Base-by-base conservation (phyloP, 1,139 yeast species). In the Sugiyamaella grinbergsii region DNA sequence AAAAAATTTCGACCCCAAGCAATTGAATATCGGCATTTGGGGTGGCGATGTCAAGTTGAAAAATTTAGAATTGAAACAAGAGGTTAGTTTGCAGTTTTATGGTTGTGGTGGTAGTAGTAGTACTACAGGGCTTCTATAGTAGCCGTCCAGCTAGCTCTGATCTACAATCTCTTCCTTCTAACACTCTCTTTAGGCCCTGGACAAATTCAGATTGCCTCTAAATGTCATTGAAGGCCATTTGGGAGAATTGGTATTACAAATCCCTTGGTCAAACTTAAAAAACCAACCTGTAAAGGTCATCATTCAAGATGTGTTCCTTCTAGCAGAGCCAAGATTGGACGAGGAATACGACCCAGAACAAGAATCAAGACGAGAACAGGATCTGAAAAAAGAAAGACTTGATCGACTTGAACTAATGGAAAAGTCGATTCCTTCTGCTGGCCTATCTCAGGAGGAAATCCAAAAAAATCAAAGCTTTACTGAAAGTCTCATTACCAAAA, bases 201-300 rank as follows among this genome's bases (percentile, higher is more conserved):
- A 93, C 66, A 80, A 85, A 62, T 78, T 93, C 59, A 82, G 85
- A 58, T 72, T 94, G 42, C 98, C 98, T 0, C 72, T 93, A 36
- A 89, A 90, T 66, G 94, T 94, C n/a, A 79, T 81, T 56, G 88
- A 86, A 66, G 99, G 98, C 32, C 91, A 89, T 63, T 69, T 94
- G 54, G 98, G 98, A 1, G 90, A 86, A 58, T 74, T 94, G 58
- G 86, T 95, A 0, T 72, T 94, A 52, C 96, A 87, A 64, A 93
- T 94, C 37, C 98, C 99, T 0, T 94, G 98, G 98, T 85, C 98
- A 0, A 93, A 90, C 64, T 74, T 94, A 57, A 91, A 91, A 63
- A 84, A 88, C 23, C 88, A 91, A 62, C 98, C 99, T 0, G 98
- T 93, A 10, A 87, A 87, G 67, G 80, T 94, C 13, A 74, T 81